These are phyloP conservation scores for Ogataea siamensis DNA, from an alignment of 805 yeast species.

Conservation along the genomic window DNA sequence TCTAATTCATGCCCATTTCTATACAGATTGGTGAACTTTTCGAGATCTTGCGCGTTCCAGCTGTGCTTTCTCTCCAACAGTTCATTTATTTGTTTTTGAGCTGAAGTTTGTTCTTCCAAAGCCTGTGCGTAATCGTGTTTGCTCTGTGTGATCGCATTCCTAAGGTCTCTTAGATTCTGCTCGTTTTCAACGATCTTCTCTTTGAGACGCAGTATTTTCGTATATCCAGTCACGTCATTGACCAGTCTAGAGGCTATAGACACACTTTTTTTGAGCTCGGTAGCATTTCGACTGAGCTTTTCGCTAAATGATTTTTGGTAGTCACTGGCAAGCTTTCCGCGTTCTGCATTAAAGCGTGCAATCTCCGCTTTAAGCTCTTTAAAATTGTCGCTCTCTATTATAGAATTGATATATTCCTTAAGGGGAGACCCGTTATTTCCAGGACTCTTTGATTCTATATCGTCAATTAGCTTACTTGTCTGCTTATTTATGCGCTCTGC, in stretches of 20 bases:
- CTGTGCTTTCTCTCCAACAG: slow-evolving; percentile 76
- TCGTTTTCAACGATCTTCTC: slow-evolving; percentile 58
- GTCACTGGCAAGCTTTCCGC: slow-evolving; percentile 25
- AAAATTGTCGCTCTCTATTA: slow-evolving; percentile 34
- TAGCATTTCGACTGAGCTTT: slow-evolving; percentile 47
- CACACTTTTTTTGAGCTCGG: slow-evolving; percentile 55
- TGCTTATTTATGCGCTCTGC: slow-evolving; percentile 13
- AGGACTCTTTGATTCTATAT: slow-evolving; percentile 19
- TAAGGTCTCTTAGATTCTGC: slow-evolving; percentile 43
- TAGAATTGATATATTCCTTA: slow-evolving; percentile 25
- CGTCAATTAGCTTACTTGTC: slow-evolving; percentile 19
- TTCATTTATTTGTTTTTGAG: slow-evolving; percentile 86
- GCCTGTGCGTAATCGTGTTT: slow-evolving; percentile 59
- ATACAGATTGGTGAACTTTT: slow-evolving; percentile 78
- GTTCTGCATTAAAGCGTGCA: slow-evolving; percentile 26
- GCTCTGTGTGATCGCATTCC: slow-evolving; percentile 45
- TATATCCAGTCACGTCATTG: slow-evolving; percentile 91
- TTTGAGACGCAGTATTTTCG: slow-evolving; percentile 72
- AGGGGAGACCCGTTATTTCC: slow-evolving; percentile 7
- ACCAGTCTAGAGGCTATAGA: slow-evolving; percentile 63
- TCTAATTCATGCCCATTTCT: slow-evolving; percentile 77
- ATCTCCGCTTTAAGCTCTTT: slow-evolving; percentile 33
- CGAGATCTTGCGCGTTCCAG: slow-evolving; percentile 81
- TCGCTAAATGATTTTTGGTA: slow-evolving; percentile 41
- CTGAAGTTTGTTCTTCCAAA: slow-evolving; percentile 56